Conservation (phyloP, 768 basidiomycete species). For the Lactarius trivialis region DNA sequence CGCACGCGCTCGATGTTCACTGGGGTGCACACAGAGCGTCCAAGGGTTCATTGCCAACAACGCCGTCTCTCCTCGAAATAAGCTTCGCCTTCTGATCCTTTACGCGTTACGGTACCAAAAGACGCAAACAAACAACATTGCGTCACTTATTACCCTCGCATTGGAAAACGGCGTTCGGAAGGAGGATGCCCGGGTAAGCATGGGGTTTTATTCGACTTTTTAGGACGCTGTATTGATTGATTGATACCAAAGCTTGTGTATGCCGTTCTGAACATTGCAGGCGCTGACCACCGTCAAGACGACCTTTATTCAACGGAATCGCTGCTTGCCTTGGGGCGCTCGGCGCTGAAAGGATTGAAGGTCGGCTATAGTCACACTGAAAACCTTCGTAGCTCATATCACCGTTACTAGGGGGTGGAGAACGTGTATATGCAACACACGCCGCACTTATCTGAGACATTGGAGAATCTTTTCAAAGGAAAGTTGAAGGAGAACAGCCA, state of each 20-base stretch:
- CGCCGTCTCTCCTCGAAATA: conserved; percentile 67
- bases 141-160: conserved; percentile 65
- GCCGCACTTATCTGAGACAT: conserved; percentile 86
- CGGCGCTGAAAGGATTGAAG: conserved; percentile 92
- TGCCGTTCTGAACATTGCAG: conserved; percentile 85
- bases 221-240: neutral
- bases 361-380: conserved; percentile 33
- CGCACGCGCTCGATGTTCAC: neutral
- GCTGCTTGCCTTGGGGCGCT: conserved; percentile 87
- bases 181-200: conserved; percentile 66
- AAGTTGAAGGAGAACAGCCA: conserved; percentile 82
- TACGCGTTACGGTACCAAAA: conserved; percentile 96
- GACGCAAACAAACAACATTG: conserved; percentile 73
- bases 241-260: conserved; percentile 71
- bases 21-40: conserved; percentile 51
- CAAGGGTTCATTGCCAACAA: conserved; percentile 69
- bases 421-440: conserved; percentile 98
- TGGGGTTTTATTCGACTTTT: neutral
- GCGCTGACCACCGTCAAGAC: conserved; percentile 94
- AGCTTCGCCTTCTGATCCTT: conserved; percentile 83
- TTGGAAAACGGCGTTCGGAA: conserved; percentile 67
- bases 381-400: conserved; percentile 13
- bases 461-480: conserved; percentile 85
- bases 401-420: conserved; percentile 75
- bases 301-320: conserved; percentile 96